Conservation (phyloP, 192 early-diverging fungal species). For the Gryganskiella cystojenkinii region DNA sequence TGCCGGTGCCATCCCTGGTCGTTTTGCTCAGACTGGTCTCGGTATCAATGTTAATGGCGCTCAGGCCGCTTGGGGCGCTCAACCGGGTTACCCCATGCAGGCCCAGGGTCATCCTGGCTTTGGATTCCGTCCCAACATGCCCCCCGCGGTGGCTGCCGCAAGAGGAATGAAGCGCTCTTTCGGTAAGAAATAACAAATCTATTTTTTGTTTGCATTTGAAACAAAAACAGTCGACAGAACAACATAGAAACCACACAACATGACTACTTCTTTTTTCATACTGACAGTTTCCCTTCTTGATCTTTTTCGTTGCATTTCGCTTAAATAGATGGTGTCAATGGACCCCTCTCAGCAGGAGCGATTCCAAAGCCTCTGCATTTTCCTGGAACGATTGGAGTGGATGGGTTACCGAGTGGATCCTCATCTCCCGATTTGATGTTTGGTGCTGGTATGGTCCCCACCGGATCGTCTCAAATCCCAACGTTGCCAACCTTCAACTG, state of each 20-base stretch:
- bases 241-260: neutral
- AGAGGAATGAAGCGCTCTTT: slow-evolving; percentile 47
- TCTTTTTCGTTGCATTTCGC: slow-evolving; percentile 1
- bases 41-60: slow-evolving; percentile 50
- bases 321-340: slow-evolving; percentile 43
- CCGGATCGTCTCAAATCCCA: slow-evolving; percentile 46
- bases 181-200: slow-evolving; percentile 28
- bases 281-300: neutral
- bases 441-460: slow-evolving; percentile 31
- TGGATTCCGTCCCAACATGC: slow-evolving; percentile 39
- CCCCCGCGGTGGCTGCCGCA: slow-evolving; percentile 30
- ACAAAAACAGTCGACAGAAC: neutral
- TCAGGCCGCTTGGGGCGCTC: slow-evolving; percentile 24
- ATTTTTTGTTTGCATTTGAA: neutral
- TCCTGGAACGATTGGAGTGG: slow-evolving; percentile 15
- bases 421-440: slow-evolving; percentile 44
- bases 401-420: slow-evolving; percentile 48
- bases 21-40: slow-evolving; percentile 39
- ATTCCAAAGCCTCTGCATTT: slow-evolving; percentile 53
- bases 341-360: slow-evolving; percentile 47
- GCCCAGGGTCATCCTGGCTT: slow-evolving; percentile 35
- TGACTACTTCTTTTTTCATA: neutral
- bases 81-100: slow-evolving; percentile 29
- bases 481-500: slow-evolving; percentile 55
- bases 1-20: slow-evolving; percentile 23